Base-by-base conservation (phyloP, 768 basidiomycete genomes). In the Albatrellus ellisii region DNA sequence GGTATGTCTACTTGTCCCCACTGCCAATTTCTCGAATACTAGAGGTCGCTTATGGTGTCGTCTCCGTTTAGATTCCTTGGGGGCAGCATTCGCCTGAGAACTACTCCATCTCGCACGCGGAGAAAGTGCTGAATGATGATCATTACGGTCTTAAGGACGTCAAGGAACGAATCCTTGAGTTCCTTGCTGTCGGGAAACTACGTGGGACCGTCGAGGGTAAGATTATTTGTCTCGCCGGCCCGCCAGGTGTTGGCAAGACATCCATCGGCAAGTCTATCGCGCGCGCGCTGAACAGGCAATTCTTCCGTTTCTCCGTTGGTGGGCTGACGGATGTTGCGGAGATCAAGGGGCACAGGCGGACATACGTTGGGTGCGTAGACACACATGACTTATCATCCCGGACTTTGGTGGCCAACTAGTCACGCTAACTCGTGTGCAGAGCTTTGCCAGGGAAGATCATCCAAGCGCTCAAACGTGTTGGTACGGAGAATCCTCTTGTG, bases 201-300 rank as follows among this genome's bases (percentile, higher is more conserved):
- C 77, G 91, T 12, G 95, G 95, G 6, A 90, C 84, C 0, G 90
- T 98, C 14, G 72, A 98, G 55, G 95, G 94, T 51, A 99, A 99
- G 68, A 99, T 99, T 53, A 81, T 98, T 31, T 94, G 91, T 54
- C 74, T 99, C 18, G 88, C 84, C 28, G 95, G 95, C 12, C 95
- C 95, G 8, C 95, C 94, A 3, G 94, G 94, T 56, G 95, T 99
- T 4, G 94, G 94, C 29, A 97, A 98, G 67, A 98, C 94, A 4
- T 82, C 78, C 43, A 95, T 98, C 32, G 94, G 92, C 36, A 92
- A 92, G 67, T 86, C 81, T 2, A 95, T 99, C 39, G 82, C 95
- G 0, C 73, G 90, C 12, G 92, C 94, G 3, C 66, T 99, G 18
- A 78, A 82, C 21, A 64, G 94, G 45, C 80, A 89, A 58, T 98